phyloP scores from a whole-genome alignment of 2,329 filamentous ascomycete species.

The Arthroderma sp. region DNA sequence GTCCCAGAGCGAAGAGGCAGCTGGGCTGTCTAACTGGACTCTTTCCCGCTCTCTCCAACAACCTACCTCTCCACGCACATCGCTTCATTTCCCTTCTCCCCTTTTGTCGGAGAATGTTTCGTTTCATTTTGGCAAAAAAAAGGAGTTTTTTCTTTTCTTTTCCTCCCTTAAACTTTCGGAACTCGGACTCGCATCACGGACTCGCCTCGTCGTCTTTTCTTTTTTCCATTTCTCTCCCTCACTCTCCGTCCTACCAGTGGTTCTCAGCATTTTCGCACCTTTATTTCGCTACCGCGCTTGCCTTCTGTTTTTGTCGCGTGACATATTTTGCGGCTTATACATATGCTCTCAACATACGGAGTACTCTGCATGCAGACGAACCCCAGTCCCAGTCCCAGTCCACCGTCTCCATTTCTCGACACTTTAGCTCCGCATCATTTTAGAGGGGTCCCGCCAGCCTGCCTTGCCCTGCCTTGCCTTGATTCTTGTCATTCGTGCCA shows the following conservation, averaged over 20 bases:
- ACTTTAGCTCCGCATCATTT: neutral
- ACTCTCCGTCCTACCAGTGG: neutral
- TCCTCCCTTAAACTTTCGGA: neutral
- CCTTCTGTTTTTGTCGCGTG: neutral
- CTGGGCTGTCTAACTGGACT: slow-evolving; percentile 51
- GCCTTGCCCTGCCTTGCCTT: neutral
- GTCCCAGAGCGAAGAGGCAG: slow-evolving; percentile 47
- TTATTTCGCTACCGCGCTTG: slow-evolving; percentile 1
- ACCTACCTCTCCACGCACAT: neutral
- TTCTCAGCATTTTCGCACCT: neutral
- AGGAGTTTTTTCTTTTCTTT: neutral
- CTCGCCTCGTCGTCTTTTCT: neutral
- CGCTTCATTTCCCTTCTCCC: neutral
- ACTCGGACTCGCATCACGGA: neutral
- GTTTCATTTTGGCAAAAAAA: neutral
- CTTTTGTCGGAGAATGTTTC: neutral
- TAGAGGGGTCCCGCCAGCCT: neutral
- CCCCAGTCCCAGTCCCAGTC: neutral
- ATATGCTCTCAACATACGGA: neutral
- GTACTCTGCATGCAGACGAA: neutral
- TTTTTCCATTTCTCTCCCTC: neutral
- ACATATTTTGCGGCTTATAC: slow-evolving; percentile 2
- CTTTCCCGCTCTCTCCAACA: neutral
- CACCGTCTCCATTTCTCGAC: neutral
- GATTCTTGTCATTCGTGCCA: neutral